Base-by-base conservation (phyloP, 2,329 filamentous ascomycete species). In the Botrytis pseudocinerea region DNA sequence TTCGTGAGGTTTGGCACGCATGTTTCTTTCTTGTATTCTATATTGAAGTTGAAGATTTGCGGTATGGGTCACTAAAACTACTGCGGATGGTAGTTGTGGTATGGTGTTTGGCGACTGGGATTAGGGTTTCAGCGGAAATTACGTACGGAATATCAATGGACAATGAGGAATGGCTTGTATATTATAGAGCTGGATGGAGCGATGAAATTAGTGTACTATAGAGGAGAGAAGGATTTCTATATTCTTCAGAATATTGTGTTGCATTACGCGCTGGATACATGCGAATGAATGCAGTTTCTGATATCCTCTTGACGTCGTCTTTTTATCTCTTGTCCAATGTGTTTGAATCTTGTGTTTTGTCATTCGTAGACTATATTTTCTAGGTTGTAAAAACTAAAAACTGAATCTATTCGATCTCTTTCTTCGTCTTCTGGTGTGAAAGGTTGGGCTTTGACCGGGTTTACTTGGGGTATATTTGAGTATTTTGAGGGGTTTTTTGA, bases 81-180 rank as follows among this genome's bases (percentile, higher is more conserved):
- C 40, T 44, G 40, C 20, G 28, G 28, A 44, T 35, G 2, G 12
- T 65, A 12, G 62, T 25, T 18, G 18, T 48, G 28, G 16, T 40
- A 57, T 57, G 65, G 65, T 68, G 65, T 57, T 54, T 28, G 48
- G 64, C 38, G 25, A 62, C n/a, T n/a, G 22, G 40, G 48, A 42
- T 42, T 25, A 20, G 48, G 16, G 42, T 25, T 14, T 32, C 40
- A 38, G 20, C 48, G 48, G 44, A 46, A 46, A 57, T 68, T 42
- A 54, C n/a, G 28, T 40, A 40, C 14, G 48, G n/a, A 42, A 68
- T 4, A 18, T 40, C 38, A 42, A 18, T 20, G 25, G 38, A 68
- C 3, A 20, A 68, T 68, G 48, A 68, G 64, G 10, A 22, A 42
- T 42, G 48, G 48, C 2, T 57, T 68, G 48, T 68, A 68, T 68